Evolutionary conservation across 306 rosid genomes (phyloP).

Genomic region (Fagus crenata): DNA sequence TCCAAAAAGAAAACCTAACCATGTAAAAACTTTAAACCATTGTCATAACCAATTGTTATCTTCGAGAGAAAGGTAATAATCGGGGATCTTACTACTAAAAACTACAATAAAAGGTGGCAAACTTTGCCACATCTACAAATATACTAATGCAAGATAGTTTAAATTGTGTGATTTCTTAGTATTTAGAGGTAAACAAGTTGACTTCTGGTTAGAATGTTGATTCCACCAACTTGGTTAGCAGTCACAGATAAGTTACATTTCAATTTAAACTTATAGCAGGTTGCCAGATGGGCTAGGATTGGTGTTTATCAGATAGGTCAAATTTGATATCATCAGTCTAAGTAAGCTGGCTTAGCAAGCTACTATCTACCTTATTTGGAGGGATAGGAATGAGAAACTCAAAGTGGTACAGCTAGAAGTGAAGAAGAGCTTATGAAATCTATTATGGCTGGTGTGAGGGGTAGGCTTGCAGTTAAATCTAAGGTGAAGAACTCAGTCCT

Average conservation of each 20-base stretch:
- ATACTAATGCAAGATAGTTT: background rate
- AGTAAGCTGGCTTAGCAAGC: too few species aligned
- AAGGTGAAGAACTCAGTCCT: too few species aligned
- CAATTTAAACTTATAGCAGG: background rate
- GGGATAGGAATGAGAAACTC: too few species aligned
- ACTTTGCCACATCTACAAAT: background rate
- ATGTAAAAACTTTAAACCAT: background rate
- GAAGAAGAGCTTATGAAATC: too few species aligned
- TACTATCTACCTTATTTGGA: too few species aligned
- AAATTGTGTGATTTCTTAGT: background rate
- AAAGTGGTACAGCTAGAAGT: too few species aligned
- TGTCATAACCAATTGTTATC: background rate
- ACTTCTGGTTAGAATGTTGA: background rate
- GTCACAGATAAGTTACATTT: background rate
- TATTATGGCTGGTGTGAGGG: too few species aligned
- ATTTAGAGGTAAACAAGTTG: background rate
- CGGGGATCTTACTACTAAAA: background rate
- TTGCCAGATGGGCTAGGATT: background rate
- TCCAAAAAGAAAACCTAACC: background rate
- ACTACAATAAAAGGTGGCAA: background rate
- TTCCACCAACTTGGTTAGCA: background rate
- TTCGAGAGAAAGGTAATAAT: background rate
- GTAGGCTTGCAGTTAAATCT: too few species aligned
- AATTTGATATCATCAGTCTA: background rate
- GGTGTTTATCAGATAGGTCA: background rate